These are phyloP conservation scores for Fonsecaea multimorphosa DNA, from an alignment of 2,329 filamentous ascomycete species.

Conservation along the genomic window DNA sequence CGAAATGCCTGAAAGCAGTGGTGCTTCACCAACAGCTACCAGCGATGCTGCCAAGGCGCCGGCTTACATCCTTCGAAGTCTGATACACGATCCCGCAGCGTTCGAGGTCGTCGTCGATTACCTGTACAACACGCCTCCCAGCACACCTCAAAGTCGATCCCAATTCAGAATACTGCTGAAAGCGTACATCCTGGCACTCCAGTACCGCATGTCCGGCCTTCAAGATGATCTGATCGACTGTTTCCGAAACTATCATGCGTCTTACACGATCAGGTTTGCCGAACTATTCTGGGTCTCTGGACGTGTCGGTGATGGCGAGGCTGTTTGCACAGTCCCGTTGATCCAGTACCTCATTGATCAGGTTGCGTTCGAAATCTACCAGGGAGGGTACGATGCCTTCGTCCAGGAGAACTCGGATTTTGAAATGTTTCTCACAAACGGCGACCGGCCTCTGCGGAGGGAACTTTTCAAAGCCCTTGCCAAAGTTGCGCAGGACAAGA, in stretches of 20 bases:
- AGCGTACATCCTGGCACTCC: slow-evolving; percentile 35
- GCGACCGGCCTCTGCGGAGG: slow-evolving; percentile 22
- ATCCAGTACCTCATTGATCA: slow-evolving; percentile 37
- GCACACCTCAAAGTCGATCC: background rate
- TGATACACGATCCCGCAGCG: slow-evolving; percentile 25
- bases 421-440: slow-evolving; percentile 21
- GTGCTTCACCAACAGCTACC: background rate
- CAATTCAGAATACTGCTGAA: slow-evolving; percentile 23
- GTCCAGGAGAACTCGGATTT: slow-evolving; percentile 22
- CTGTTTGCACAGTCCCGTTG: slow-evolving; percentile 23
- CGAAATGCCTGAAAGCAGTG: background rate
- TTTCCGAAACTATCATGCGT: slow-evolving; percentile 31
- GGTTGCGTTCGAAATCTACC: slow-evolving; percentile 35
- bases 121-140: slow-evolving; percentile 32
- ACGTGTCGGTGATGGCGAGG: slow-evolving; percentile 24
- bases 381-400: slow-evolving; percentile 30
- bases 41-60: background rate
- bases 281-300: slow-evolving; percentile 35
- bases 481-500: slow-evolving; percentile 20
- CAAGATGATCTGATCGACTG: slow-evolving; percentile 38
- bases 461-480: slow-evolving; percentile 29
- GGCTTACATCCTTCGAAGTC: slow-evolving; percentile 27
- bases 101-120: slow-evolving; percentile 36
- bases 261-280: slow-evolving; percentile 30
- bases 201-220: slow-evolving; percentile 30